Percentiles rank a stretch among this genome's conserved stretches.
Evolutionary conservation across 495 filamentous ascomycete species (phyloP).

Genomic region (Cryomyces minteri): DNA sequence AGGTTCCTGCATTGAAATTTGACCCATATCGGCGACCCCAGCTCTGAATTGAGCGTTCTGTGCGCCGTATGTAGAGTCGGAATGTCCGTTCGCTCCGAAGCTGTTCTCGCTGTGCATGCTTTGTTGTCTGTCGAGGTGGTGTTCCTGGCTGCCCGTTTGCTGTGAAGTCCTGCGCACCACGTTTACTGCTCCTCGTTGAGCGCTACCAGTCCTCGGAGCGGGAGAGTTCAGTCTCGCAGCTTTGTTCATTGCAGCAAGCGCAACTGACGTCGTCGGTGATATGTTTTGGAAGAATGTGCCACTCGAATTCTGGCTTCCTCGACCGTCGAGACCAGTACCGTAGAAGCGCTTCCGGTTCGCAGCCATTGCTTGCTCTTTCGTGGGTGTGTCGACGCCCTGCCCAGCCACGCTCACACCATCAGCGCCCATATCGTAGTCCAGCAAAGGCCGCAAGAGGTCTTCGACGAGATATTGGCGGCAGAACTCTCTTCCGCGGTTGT

Average conservation of each 20-base stretch:
- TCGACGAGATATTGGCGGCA: constrained; percentile 89
- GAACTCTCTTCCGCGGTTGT: constrained; percentile 74
- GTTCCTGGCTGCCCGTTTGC: constrained; percentile 47
- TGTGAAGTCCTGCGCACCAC: constrained; percentile 37
- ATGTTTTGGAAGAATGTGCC: constrained; percentile 95
- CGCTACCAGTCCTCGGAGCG: constrained; percentile 35
- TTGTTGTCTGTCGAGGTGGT: constrained; percentile 42
- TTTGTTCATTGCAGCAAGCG: constrained; percentile 88
- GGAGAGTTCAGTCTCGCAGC: constrained; percentile 75
- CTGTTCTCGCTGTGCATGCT: constrained; percentile 48
- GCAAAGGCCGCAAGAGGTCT: constrained; percentile 61
- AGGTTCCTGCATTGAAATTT: constrained; percentile 44
- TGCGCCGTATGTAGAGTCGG: constrained; percentile 36
- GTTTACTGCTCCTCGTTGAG: constrained; percentile 29
- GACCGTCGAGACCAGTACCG: constrained; percentile 50
- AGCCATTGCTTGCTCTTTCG: constrained; percentile 99
- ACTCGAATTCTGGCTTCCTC: constrained; percentile 41
- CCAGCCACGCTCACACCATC: constrained; percentile 48
- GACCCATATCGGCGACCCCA: constrained; percentile 1
- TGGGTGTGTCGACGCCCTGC: constrained; percentile 60
- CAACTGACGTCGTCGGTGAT: constrained; percentile 76
- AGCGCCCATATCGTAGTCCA: constrained; percentile 74
- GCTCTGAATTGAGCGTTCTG: constrained; percentile 15
- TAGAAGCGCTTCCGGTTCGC: constrained; percentile 86
- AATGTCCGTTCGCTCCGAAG: constrained; percentile 32